phyloP scores from a whole-genome alignment of 148 eudicot species.

The Chenopodium berlandieri region DNA sequence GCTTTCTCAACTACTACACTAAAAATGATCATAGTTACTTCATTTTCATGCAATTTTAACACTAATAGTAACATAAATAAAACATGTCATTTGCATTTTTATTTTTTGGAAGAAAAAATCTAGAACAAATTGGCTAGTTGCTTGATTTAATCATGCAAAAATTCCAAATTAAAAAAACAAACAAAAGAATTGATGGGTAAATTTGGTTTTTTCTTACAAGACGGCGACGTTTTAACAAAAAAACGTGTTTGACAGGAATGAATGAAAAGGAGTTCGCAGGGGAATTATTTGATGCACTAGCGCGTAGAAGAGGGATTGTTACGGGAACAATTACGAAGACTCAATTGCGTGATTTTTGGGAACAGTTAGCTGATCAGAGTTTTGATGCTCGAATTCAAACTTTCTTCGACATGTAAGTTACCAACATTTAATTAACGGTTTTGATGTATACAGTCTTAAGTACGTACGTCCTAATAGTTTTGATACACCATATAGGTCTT shows the following conservation, averaged over 20 bases:
- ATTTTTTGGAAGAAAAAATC: too few relatives aligned
- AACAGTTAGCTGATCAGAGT: conserved; percentile 48
- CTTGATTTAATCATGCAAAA: too few relatives aligned
- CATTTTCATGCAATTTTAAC: not conserved
- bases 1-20: not conserved
- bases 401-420: conserved; percentile 55
- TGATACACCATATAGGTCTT: not conserved
- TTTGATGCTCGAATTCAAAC: conserved; percentile 61
- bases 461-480: too few relatives aligned
- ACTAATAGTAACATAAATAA: too few relatives aligned
- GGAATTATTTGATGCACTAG: conserved; percentile 50
- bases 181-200: not conserved
- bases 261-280: conserved; percentile 51
- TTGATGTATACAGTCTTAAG: too few relatives aligned
- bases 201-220: not conserved
- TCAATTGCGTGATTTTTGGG: conserved; percentile 49
- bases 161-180: too few relatives aligned
- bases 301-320: conserved; percentile 44
- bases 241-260: conserved; percentile 37
- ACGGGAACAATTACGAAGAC: conserved; percentile 35
- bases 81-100: too few relatives aligned
- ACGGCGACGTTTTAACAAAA: not conserved
- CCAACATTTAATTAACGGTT: not conserved
- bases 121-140: too few relatives aligned
- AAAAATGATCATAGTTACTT: not conserved